These are phyloP conservation scores for Acephala macrosclerotiorum DNA, from an alignment of 2,329 filamentous ascomycete species.

Conservation along the genomic window DNA sequence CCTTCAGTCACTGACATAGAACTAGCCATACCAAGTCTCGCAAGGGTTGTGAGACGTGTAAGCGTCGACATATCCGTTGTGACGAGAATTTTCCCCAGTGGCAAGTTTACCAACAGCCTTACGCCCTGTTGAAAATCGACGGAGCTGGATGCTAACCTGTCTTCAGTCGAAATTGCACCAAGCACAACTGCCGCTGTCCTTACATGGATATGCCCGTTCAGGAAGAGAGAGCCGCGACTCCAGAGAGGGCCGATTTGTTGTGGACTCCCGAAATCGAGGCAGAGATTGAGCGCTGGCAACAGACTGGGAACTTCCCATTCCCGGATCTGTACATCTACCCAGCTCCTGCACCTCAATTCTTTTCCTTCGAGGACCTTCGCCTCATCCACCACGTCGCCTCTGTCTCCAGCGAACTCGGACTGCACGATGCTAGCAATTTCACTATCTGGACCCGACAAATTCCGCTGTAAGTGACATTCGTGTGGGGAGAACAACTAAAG, in stretches of 20 bases:
- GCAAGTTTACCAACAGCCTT: conserved; percentile 56
- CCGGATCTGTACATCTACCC: conserved; percentile 80
- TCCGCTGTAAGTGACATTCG: conserved; percentile 74
- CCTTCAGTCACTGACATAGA: conserved; percentile 31
- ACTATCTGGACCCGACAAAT: conserved; percentile 94
- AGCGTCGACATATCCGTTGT: conserved; percentile 95
- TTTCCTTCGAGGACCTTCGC: conserved; percentile 80
- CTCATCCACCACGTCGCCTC: conserved; percentile 91
- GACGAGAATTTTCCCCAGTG: conserved; percentile 98
- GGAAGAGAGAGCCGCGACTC: conserved; percentile 67
- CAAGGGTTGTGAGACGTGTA: conserved; percentile 98
- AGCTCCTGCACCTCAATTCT: conserved; percentile 73
- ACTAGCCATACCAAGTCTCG: conserved; percentile 96
- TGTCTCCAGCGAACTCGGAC: conserved; percentile 82
- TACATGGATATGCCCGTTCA: conserved; percentile 87
- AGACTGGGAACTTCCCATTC: conserved; percentile 86
- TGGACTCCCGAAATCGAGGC: conserved; percentile 88
- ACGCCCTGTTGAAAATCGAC: conserved; percentile 8
- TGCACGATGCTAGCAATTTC: conserved; percentile 80
- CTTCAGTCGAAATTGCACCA: conserved; percentile 91
- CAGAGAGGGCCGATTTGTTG: conserved; percentile 74
- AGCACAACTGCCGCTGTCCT: conserved; percentile 97
- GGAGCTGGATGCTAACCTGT: conserved; percentile 35
- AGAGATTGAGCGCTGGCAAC: conserved; percentile 82
- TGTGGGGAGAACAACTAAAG: neutral